A percentile compares a stretch with the other conserved stretches of the same genome.
Evolutionary conservation across 2,329 filamentous ascomycete genomes (phyloP).

Genomic region (Ceratocystis destructans): DNA sequence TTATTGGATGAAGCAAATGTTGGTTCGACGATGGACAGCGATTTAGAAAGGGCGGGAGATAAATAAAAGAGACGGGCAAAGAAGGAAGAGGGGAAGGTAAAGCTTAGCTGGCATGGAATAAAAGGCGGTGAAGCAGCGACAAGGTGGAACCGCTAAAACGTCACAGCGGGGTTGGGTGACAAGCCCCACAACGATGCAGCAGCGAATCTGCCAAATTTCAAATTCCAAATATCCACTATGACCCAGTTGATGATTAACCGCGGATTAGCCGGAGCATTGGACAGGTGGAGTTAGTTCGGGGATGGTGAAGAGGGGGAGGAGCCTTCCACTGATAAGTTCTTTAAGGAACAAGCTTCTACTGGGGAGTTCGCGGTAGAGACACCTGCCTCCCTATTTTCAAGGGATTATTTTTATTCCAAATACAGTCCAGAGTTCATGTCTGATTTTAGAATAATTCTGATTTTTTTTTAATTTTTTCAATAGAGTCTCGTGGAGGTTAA

Average conservation of each 20-base stretch:
- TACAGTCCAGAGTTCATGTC: too few species aligned
- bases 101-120: background rate
- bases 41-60: too few species aligned
- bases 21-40: background rate
- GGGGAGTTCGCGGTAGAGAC: too few species aligned
- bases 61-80: too few species aligned
- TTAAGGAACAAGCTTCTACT: too few species aligned
- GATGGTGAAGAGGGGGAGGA: background rate
- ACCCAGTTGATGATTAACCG: background rate
- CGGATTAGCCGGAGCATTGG: slow-evolving; percentile 2
- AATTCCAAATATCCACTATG: too few species aligned
- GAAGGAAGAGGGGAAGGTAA: background rate
- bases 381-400: too few species aligned
- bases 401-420: too few species aligned
- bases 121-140: slow-evolving; percentile 11
- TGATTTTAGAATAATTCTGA: too few species aligned
- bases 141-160: slow-evolving; percentile 6
- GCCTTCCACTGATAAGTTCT: background rate
- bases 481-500: too few species aligned
- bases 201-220: background rate
- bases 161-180: slow-evolving; percentile 12
- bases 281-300: background rate
- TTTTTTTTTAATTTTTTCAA: too few species aligned
- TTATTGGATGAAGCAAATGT: background rate
- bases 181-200: background rate